Conservation (phyloP, 2,329 filamentous ascomycete species). For the Neonectria punicea region DNA sequence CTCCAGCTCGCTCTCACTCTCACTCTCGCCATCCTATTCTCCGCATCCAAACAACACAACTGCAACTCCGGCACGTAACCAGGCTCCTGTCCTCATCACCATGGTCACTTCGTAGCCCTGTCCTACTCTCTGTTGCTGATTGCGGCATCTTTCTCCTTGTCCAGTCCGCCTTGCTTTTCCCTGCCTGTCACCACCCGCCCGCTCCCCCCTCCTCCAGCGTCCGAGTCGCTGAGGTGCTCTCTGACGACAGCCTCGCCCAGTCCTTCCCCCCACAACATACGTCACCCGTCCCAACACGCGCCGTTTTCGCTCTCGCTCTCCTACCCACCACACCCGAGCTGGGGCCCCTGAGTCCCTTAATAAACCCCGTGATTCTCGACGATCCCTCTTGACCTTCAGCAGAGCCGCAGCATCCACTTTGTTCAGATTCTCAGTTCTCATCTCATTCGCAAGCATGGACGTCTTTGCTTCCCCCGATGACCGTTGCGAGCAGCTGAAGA, state of each 20-base stretch:
- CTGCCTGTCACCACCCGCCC: neutral
- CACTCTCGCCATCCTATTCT: constrained; percentile 9
- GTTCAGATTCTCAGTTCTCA: constrained; percentile 2
- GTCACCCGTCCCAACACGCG: constrained; percentile 39
- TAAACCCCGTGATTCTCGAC: constrained; percentile 38
- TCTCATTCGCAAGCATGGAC: constrained; percentile 37
- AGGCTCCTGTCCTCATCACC: neutral
- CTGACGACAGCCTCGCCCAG: constrained; percentile 38
- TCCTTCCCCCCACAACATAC: constrained; percentile 37
- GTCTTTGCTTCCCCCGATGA: constrained; percentile 37
- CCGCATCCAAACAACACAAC: constrained; percentile 11
- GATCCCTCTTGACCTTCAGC: constrained; percentile 25
- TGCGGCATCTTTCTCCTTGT: neutral
- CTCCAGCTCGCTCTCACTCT: neutral
- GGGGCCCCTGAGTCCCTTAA: constrained; percentile 31
- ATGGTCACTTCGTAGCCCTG: constrained; percentile 21
- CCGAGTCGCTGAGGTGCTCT: constrained; percentile 18
- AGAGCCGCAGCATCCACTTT: constrained; percentile 25
- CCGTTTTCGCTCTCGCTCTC: constrained; percentile 28
- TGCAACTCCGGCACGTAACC: neutral
- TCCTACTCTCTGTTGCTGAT: neutral
- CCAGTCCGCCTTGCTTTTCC: neutral
- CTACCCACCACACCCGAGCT: constrained; percentile 12
- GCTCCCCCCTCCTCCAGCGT: neutral
- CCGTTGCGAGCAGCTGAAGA: constrained; percentile 62